phyloP scores from a whole-genome alignment of 169 alveolate species.

The Eimeria nieschulzi region DNA sequence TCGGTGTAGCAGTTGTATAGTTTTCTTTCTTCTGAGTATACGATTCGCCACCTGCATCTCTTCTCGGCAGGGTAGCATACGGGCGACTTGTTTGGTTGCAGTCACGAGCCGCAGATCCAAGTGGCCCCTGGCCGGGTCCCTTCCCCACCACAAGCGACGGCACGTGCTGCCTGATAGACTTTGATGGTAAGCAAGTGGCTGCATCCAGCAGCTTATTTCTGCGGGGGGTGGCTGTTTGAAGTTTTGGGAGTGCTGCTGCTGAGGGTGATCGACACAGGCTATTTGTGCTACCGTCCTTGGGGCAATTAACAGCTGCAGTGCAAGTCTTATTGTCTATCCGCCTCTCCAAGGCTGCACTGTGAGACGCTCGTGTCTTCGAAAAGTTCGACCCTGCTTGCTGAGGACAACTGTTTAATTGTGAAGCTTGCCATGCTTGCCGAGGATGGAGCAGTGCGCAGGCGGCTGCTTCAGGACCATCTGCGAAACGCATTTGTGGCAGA shows the following conservation, averaged over 20 bases:
- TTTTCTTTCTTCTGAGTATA: not conserved
- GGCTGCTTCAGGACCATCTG: conserved; percentile 14
- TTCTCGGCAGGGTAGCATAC: conserved; percentile 9
- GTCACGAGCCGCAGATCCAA: conserved; percentile 23
- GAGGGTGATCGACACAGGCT: conserved; percentile 1
- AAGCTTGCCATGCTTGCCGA: not conserved
- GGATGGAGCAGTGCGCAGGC: not conserved
- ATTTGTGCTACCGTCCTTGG: conserved; percentile 32
- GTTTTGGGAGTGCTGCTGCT: conserved; percentile 13
- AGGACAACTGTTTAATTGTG: not conserved
- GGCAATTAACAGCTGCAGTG: not conserved
- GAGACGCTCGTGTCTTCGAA: not conserved
- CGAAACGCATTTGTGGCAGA: not conserved
- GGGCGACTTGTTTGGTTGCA: not conserved
- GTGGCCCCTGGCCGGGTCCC: conserved; percentile 5
- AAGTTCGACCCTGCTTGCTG: not conserved
- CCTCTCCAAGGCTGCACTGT: conserved; percentile 1
- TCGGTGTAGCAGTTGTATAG: conserved; percentile 1
- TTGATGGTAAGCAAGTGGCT: not conserved
- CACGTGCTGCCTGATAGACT: conserved; percentile 2
- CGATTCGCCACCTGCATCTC: conserved; percentile 10
- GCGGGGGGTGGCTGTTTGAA: conserved; percentile 24
- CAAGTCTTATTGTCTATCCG: conserved; percentile 10
- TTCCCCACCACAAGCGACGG: conserved; percentile 38
- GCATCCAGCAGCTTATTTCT: not conserved